Evolutionary conservation across 306 rosid genomes (phyloP), one percentile per base, ranked within the genome.

Genomic region (Argentina anserina): DNA sequence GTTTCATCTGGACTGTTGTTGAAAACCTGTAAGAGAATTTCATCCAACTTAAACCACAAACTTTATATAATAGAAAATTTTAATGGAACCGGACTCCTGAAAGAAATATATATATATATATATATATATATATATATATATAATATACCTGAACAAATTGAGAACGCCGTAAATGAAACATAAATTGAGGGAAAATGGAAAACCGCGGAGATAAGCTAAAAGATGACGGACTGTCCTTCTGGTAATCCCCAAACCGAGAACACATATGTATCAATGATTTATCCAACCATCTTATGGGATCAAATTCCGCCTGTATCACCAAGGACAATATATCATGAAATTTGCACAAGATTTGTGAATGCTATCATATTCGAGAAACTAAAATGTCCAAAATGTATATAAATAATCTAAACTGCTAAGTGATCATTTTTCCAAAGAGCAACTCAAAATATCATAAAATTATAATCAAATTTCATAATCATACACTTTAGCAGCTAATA

Each of bases 1-100:
- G 99, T 94, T 82, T 94, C 99, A 52, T 94, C 99, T 40, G 99
- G 99, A 80, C 99, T 94, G 87, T 94, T 94, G 85, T 94, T 94
- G 63, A 94, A 94, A 71, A 94, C 99, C 99, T 94, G 86, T 6
- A 72, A 81, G 73, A 73, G 25, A 50, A 77, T 15, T 59, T 47
- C 14, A 62, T 46, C 20, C 11, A 52, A 72, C 37, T 53, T 41
- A 26, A 53, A 61, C 71, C 60, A 79, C 42, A 76, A 72, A 50
- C 68, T 39, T 9, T n/a, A 20, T 47, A 33, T 20, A 21, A 40
- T 25, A 81, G 39, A 65, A 26, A 64, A 52, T 45, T 14, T 36
- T 41, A 31, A 40, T 55, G 64, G n/a, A 43, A 43, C 65, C 69
- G 84, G 66, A 71, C 62, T 62, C 49, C 61, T 17, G 45, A 64